phyloP scores from a whole-genome alignment of 1,284 basidiomycete species.

The Ustilago cynodontis region DNA sequence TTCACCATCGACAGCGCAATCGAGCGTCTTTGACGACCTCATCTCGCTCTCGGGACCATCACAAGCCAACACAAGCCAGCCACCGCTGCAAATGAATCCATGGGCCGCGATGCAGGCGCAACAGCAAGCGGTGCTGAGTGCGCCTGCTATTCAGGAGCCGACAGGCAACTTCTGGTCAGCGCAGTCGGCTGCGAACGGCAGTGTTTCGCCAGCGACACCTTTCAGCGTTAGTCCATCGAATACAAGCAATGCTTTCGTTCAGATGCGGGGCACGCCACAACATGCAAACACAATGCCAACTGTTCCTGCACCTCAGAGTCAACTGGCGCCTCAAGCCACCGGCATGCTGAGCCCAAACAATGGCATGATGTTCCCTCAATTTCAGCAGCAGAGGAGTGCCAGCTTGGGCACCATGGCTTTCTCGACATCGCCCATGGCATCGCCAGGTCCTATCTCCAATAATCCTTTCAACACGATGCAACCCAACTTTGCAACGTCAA shows the following conservation, averaged over 20 bases:
- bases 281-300: conserved; percentile 35
- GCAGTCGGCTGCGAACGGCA: not conserved
- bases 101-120: conserved; percentile 50
- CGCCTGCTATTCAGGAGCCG: conserved; percentile 43
- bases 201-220: conserved; percentile 10
- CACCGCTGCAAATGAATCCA: conserved; percentile 54
- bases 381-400: conserved; percentile 40
- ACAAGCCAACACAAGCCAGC: conserved; percentile 26
- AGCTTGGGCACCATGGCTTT: conserved; percentile 50
- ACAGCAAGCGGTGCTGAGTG: conserved; percentile 42
- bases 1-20: conserved; percentile 26
- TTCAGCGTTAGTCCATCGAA: conserved; percentile 32
- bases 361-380: conserved; percentile 35
- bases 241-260: conserved; percentile 6
- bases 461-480: conserved; percentile 42
- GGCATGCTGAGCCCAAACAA: conserved; percentile 32
- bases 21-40: conserved; percentile 56
- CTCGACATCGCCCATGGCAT: conserved; percentile 35
- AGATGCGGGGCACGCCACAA: conserved; percentile 24
- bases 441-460: conserved; percentile 16
- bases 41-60: conserved; percentile 38
- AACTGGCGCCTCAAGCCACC: conserved; percentile 13
- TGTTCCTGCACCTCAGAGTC: conserved; percentile 3
- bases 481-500: conserved; percentile 7
- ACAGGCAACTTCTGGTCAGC: conserved; percentile 44